Evolutionary conservation across 345 rosid species (phyloP), one percentile per base, ranked within the genome.

Genomic region (Populus ilicifolia): DNA sequence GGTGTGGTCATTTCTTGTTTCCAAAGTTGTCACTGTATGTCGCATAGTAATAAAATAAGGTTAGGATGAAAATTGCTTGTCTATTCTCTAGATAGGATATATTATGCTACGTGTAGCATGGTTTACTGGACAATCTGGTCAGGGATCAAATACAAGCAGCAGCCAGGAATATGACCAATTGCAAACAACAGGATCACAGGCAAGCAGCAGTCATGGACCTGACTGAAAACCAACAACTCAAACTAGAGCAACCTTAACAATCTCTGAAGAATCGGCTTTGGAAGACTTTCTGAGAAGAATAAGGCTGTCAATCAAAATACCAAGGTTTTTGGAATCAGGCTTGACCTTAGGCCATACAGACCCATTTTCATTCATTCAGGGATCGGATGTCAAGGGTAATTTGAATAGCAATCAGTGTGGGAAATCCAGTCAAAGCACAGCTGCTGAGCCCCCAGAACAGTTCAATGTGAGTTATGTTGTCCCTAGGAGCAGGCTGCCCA

Each of bases 71-170:
- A 17, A 41, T 14, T 41, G 39, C 72, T 27, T 77, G 41, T 69
- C 27, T 35, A 1, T 27, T 71, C 29, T 38, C 25, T 59, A 11
- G 41, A 63, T 67, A 38, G 44, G 44, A 48, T 36, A 21, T 44
- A 11, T 62, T 27, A 2, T 62, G 74, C 72, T 73, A 17, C 69
- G 71, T 78, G 27, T 84, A 69, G 14, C 21, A 46, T 72, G 50
- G 59, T 78, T 61, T 77, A 2, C 56, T 27, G 70, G 76, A 76
- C 83, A 86, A 93, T 64, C 52, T 73, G 74, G 74, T 12, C 30
- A 80, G 61, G 76, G 81, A 48, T 65, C 88, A 44, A 75, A 48
- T 67, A 44, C 25, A 63, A 75, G 71, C 72, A 38, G 36, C 35
- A 66, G n/a, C 59, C 77, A 62, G 73, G 87, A 83, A 77, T 65